Percentiles rank a stretch among this genome's conserved stretches.
Evolutionary conservation across 805 yeast species (phyloP).

Genomic region (Sungouiozyma ichnusensis): DNA sequence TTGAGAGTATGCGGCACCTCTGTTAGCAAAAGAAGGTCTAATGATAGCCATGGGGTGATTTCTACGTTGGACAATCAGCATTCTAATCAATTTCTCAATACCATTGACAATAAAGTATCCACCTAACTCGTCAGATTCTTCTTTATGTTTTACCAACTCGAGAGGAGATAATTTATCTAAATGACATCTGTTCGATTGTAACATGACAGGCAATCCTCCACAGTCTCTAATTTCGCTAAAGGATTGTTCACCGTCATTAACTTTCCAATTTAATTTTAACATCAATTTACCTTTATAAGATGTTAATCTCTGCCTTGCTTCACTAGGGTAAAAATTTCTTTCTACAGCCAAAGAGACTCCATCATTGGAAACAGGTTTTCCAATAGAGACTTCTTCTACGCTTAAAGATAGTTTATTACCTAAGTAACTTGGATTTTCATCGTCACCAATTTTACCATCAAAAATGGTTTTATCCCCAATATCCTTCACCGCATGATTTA

Average conservation of each 20-base stretch:
- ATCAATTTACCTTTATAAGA: slow-evolving; percentile 72
- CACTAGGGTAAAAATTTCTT: slow-evolving; percentile 73
- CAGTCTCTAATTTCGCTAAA: slow-evolving; percentile 73
- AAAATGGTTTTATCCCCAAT: slow-evolving; percentile 80
- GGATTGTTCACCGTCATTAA: slow-evolving; percentile 78
- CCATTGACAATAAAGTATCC: slow-evolving; percentile 96
- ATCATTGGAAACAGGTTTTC: slow-evolving; percentile 54
- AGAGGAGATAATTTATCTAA: slow-evolving; percentile 73
- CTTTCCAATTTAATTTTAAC: slow-evolving; percentile 72
- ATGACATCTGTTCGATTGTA: slow-evolving; percentile 85
- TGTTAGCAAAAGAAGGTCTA: slow-evolving; percentile 86
- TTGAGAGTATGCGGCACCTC: slow-evolving; percentile 84
- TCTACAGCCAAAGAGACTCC: slow-evolving; percentile 61
- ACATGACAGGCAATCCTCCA: slow-evolving; percentile 87
- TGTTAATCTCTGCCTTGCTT: slow-evolving; percentile 81
- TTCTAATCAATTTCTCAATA: slow-evolving; percentile 89
- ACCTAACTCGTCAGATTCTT: slow-evolving; percentile 92
- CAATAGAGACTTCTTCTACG: slow-evolving; percentile 81
- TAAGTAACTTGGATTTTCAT: slow-evolving; percentile 33
- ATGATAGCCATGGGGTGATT: slow-evolving; percentile 97
- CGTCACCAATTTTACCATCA: slow-evolving; percentile 40
- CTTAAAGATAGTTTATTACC: slow-evolving; percentile 82
- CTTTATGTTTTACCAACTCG: slow-evolving; percentile 66
- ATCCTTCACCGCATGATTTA: slow-evolving; percentile 78
- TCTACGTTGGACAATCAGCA: slow-evolving; percentile 96